These are phyloP conservation scores for Cordyceps cicadae DNA, from an alignment of 2,329 filamentous ascomycete genomes.

Conservation along the genomic window DNA sequence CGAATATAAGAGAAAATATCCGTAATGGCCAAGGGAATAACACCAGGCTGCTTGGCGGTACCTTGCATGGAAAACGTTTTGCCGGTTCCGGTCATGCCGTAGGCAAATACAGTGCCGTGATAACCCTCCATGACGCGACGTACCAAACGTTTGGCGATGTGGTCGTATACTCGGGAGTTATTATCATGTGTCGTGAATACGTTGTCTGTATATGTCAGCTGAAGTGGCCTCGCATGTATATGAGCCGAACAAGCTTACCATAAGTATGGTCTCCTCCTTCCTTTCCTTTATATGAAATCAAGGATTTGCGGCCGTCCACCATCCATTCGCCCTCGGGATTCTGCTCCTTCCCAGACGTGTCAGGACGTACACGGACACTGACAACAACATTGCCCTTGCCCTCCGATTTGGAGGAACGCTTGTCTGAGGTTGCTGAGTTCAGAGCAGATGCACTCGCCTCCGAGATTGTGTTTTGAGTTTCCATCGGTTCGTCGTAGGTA, in stretches of 20 bases:
- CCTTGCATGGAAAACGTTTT: constrained; percentile 99
- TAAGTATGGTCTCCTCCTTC: constrained; percentile 91
- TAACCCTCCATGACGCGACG: constrained; percentile 98
- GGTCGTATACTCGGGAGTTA: constrained; percentile 90
- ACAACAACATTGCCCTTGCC: constrained; percentile 92
- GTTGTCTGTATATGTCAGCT: constrained; percentile 58
- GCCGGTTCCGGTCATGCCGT: constrained; percentile 97
- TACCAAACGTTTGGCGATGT: constrained; percentile 85
- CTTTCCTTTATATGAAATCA: constrained; percentile 77
- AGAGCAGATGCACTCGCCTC: constrained; percentile 21
- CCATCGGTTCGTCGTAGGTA: constrained; percentile 72
- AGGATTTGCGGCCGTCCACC: constrained; percentile 73
- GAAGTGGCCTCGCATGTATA: not conserved
- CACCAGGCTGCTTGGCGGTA: constrained; percentile 87
- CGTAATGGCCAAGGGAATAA: constrained; percentile 93
- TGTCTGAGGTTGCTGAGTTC: constrained; percentile 29
- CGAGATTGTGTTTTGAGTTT: constrained; percentile 32
- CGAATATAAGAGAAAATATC: constrained; percentile 99
- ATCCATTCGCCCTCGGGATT: constrained; percentile 77
- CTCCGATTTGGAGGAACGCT: constrained; percentile 51
- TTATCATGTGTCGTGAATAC: constrained; percentile 92
- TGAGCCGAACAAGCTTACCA: constrained; percentile 45
- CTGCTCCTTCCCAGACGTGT: constrained; percentile 55
- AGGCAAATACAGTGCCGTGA: constrained; percentile 95
- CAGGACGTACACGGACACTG: constrained; percentile 86